Base-by-base conservation (phyloP, 495 filamentous ascomycete species). In the Cetradonia linearis region DNA sequence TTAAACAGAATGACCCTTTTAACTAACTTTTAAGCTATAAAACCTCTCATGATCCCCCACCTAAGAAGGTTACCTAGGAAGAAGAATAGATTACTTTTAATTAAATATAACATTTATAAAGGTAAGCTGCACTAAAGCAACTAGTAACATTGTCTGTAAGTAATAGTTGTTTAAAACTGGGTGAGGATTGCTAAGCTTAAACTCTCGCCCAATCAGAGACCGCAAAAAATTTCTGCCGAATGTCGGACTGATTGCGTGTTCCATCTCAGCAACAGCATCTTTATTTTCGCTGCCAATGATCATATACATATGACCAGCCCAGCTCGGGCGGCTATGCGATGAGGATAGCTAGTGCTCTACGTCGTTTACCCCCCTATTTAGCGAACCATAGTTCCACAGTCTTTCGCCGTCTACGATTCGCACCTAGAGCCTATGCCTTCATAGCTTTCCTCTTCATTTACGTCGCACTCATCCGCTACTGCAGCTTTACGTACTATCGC, bases 401-500 rank as follows among this genome's bases (percentile, higher is more conserved):
- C 10, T 31, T 60, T 18, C 47, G 48, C 48, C 50, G 48, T 13
- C 58, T 60, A 18, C 25, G 58, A 27, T 23, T 18, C 34, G 53
- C 31, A 38, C 25, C 58, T 33, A 18, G 58, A 36, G 50, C n/a
- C 23, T 53, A 58, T 28, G 42, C 40, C 33, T 60, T 72, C 52
- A 28, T 62, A 47, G 57, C 66, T 50, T 71, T 71, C 38, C 55
- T 65, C 30, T 27, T 70, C 30, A 44, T 72, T 54, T 74, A 70
- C 50, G 48, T 70, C 28, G 55, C 67, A 27, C 61, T 70, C 14
- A 59, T 74, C 27, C 47, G 67, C 33, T 61, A 66, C 49, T 72
- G 66, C 55, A 63, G 62, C 55, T 63, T 65, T 53, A 46, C 66
- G 44, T 72, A 66, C 60, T 72, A 65, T 67, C 73, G 72, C 30